Percentiles rank a stretch among this genome's conserved stretches.
Conservation (phyloP, 2,329 filamentous ascomycete species). For the Plenodomus biglobosus region DNA sequence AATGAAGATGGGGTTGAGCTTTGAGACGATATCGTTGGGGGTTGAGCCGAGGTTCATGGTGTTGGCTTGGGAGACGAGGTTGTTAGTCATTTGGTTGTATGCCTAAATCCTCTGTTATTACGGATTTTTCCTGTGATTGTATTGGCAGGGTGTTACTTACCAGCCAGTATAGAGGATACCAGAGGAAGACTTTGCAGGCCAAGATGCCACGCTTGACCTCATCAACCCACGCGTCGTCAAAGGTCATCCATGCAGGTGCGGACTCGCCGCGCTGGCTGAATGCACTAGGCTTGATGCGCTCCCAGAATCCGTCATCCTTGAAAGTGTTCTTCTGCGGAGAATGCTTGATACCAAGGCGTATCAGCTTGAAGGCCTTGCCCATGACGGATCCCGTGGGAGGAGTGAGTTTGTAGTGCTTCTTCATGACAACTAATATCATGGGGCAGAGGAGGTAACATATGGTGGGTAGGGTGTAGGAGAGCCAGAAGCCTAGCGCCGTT, state of each 20-base stretch:
- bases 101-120: conserved; percentile 6
- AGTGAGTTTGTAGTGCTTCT: conserved; percentile 64
- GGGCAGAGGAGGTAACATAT: conserved; percentile 61
- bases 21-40: conserved; percentile 77
- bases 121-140: neutral
- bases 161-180: conserved; percentile 56
- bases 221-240: conserved; percentile 78
- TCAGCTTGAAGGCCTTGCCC: conserved; percentile 65
- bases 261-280: conserved; percentile 42
- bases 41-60: conserved; percentile 69
- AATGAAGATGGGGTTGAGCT: conserved; percentile 74
- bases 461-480: conserved; percentile 69
- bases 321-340: conserved; percentile 25
- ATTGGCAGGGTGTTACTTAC: conserved; percentile 47
- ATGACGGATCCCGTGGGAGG: conserved; percentile 73
- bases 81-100: conserved; percentile 63
- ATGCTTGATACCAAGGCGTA: conserved; percentile 49
- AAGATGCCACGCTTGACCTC: conserved; percentile 66
- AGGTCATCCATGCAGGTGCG: conserved; percentile 72
- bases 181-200: conserved; percentile 52
- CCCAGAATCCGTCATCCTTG: conserved; percentile 56
- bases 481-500: conserved; percentile 60
- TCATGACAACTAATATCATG: conserved; percentile 61
- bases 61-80: conserved; percentile 68
- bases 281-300: conserved; percentile 61